Evolutionary conservation across 495 filamentous ascomycete genomes (phyloP).

Genomic region (Penicillium simplicissimum): DNA sequence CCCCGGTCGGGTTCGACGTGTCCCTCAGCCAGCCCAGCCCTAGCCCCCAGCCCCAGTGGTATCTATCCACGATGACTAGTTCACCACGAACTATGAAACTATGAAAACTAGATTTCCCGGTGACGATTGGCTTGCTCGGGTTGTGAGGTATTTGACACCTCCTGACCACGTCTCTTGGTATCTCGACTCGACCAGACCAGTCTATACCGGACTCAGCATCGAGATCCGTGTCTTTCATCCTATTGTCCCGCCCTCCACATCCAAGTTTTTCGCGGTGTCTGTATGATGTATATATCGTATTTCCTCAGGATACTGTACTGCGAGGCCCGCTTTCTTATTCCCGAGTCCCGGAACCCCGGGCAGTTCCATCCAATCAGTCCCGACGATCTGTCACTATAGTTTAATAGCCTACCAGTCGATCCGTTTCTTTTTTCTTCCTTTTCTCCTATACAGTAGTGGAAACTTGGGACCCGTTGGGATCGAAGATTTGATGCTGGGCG

Average conservation of each 20-base stretch:
- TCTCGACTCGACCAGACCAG: too few species aligned
- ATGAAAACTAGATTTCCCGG: too few species aligned
- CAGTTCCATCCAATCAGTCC: not conserved
- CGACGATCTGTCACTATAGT: not conserved
- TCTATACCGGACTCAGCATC: too few species aligned
- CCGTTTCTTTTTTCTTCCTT: not conserved
- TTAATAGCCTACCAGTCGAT: conserved; percentile 2
- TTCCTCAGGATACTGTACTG: not conserved
- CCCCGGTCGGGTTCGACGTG: conserved; percentile 8
- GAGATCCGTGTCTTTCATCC: too few species aligned
- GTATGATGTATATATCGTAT: too few species aligned
- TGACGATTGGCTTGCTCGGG: too few species aligned
- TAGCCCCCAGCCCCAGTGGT: not conserved
- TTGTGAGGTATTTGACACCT: too few species aligned
- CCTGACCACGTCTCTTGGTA: too few species aligned
- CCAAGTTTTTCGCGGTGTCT: too few species aligned
- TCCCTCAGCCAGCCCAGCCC: conserved; percentile 11
- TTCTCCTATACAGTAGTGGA: not conserved
- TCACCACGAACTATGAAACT: too few species aligned
- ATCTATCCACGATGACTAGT: not conserved
- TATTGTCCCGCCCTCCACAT: too few species aligned
- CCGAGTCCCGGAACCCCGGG: not conserved
- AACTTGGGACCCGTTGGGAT: not conserved
- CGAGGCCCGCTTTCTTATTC: not conserved
- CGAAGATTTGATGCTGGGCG: not conserved